Base-by-base conservation (phyloP, 2,329 filamentous ascomycete species). In the Clarireedia hainanense region DNA sequence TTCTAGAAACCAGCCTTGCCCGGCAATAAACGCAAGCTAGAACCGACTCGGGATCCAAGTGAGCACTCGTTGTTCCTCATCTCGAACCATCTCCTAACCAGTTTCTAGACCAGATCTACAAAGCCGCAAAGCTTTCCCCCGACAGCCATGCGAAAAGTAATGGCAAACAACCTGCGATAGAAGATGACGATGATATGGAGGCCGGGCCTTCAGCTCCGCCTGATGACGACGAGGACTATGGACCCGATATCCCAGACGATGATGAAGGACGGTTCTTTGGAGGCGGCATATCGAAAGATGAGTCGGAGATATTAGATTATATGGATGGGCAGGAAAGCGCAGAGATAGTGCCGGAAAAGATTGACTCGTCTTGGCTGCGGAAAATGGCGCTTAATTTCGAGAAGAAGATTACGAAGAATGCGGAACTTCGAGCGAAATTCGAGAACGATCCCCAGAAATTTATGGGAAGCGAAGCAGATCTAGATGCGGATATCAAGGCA, bases 241-340 rank as follows among this genome's bases (percentile, higher is more conserved):
- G 70, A 34, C 79, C 80, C 10, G 76, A 77, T 43, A 72, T 66
- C 27, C 75, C 70, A 7, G 88, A 92, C 63, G 91, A 96, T 64
- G 90, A 96, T 52, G 94, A 95, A 61, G 94, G 92, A 1, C 85
- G 94, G 10, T 99, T 99, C 75, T 99, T 96, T 65, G 94, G 92
- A 45, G 89, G 91, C 53, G 94, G 94, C 36, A 86, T 99, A 64
- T 89, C 86, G 26, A 80, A 85, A 57, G 80, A 89, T 62, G 90
- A 95, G 62, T 85, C 84, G 2, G 82, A 91, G 64, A 89, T 94
- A 20, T 79, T 99, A 66, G 88, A 97, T 71, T 97, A 87, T 68
- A 83, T 99, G 60, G 90, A 96, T 60, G 76, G 80, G 56, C 78
- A 82, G 62, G 83, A 86, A 50, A 68, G 66, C 7, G 69, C 68